Evolutionary conservation across 352 stramenopile species (phyloP), one percentile per base, ranked within the genome.

Genomic region (Pythium volutum): DNA sequence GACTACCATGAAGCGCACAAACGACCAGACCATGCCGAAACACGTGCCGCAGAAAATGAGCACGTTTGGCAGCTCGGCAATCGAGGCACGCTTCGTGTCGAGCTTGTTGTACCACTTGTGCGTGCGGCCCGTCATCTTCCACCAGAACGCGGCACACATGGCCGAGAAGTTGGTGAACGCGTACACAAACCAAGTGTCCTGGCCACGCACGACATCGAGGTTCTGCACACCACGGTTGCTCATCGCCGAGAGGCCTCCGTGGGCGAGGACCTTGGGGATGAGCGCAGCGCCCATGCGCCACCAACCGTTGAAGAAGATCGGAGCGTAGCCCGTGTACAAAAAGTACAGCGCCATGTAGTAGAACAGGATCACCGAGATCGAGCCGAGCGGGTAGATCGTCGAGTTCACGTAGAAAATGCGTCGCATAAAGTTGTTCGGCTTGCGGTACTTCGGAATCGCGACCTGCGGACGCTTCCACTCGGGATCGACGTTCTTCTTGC

Each of bases 341-440:
- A 93, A 93, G 79, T 91, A 94, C 23, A 91, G 64, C 50, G 84
- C 87, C 56, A 92, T 79, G 77, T 91, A 94, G 79, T 90, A 94
- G 67, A 94, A 71, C 47, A 92, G 62, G 31, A 94, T 83, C 12
- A 84, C 77, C 29, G 81, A 68, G 51, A 94, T 77, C 52, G 84
- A 91, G 56, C 81, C 78, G 48, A 94, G 69, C 29, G 84, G 84
- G 67, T 90, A 92, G 59, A 94, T 70, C 20, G 80, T 92, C 67
- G 71, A 74, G 76, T 94, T 94, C 38, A 91, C 64, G 73, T 91
- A 94, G 66, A 94, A 92, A 34, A 94, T 77, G 54, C 76, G 77
- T 26, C 84, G 84, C 82, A 94, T 92, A 59, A 90, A 90, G 64
- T 79, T 83, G 71, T 79, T 91, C 7, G 75, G 73, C 62, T 90